Evolutionary conservation across 176 grass and related monocot species (phyloP).

Genomic region (Dactylis glomerata): DNA sequence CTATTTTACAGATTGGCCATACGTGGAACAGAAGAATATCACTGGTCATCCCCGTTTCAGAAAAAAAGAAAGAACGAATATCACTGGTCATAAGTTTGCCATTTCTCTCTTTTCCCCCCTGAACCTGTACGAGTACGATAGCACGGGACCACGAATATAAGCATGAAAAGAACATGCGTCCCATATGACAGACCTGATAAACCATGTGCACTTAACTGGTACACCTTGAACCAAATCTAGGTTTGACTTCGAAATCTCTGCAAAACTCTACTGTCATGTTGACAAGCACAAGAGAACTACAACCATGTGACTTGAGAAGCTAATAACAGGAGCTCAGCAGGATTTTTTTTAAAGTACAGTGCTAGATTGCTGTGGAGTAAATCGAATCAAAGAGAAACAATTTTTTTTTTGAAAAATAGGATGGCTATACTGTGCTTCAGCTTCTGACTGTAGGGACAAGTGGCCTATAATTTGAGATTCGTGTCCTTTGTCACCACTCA

Average conservation of each 20-base stretch:
- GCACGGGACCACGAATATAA: background rate
- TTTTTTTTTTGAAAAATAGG: background rate
- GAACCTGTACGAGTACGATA: background rate
- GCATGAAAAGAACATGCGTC: background rate
- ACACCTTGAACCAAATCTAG: background rate
- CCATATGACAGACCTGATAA: background rate
- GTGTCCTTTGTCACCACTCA: background rate
- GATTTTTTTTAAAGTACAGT: background rate
- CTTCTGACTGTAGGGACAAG: background rate
- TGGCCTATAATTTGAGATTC: slow-evolving; percentile 12
- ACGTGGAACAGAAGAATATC: background rate
- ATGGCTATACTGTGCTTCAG: background rate
- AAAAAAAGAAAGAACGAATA: no score
- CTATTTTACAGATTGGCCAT: background rate
- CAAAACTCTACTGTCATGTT: background rate
- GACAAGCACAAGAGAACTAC: background rate
- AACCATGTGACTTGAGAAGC: background rate
- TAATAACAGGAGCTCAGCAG: background rate
- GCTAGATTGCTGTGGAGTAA: background rate
- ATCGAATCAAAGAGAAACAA: background rate
- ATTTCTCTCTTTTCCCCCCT: background rate
- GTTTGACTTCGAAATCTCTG: background rate
- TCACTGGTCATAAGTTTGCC: background rate
- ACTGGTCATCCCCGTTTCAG: no score
- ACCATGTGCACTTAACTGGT: background rate